Evolutionary conservation across 2,329 filamentous ascomycete species (phyloP).

Genomic region (Penicillium sp.): DNA sequence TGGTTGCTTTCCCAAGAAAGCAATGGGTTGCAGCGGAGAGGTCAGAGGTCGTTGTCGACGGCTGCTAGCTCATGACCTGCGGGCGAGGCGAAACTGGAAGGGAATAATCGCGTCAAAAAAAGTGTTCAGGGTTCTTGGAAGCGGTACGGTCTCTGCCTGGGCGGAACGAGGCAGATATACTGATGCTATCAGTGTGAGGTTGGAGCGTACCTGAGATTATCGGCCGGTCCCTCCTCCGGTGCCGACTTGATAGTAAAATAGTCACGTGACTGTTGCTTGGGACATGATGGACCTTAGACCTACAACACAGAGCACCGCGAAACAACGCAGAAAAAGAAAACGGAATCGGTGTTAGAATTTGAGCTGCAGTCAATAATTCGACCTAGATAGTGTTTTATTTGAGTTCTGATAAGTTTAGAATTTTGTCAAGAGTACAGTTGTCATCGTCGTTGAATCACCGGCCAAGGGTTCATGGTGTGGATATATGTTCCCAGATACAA

Average conservation of each 20-base stretch:
- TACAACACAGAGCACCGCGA: no score
- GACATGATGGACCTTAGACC: background rate
- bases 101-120: background rate
- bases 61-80: constrained; percentile 18
- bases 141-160: constrained; percentile 7
- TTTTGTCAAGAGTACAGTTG: background rate
- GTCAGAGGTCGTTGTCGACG: constrained; percentile 6
- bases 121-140: background rate
- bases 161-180: constrained; percentile 11
- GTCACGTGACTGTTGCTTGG: background rate
- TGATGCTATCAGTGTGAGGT: constrained; percentile 16
- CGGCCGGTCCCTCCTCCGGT: constrained; percentile 1
- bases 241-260: background rate
- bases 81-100: background rate
- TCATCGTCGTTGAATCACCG: background rate
- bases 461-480: no score
- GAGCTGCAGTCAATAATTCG: background rate
- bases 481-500: no score
- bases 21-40: background rate
- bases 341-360: background rate
- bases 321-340: background rate
- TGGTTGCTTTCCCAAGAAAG: background rate
- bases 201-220: constrained; percentile 18
- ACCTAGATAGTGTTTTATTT: background rate
- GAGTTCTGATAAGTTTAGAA: background rate